Base-by-base conservation (phyloP, 1,284 basidiomycete species). In the Acaromyces ingoldii region DNA sequence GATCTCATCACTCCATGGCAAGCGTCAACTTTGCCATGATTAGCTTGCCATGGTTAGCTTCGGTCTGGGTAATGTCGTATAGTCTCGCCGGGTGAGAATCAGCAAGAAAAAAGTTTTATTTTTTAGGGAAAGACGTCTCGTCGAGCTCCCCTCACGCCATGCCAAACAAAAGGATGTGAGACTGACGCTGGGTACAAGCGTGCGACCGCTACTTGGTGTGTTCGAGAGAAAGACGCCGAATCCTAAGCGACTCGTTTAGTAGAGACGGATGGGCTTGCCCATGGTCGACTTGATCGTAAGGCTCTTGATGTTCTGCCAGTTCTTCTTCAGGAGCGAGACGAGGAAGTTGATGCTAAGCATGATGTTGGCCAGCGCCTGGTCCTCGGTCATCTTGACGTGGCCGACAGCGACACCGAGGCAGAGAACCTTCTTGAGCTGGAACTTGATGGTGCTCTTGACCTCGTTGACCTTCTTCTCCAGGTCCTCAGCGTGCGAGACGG, bases 311-410 rank as follows among this genome's bases (percentile, higher is more conserved):
- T 98, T 99, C 80, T 97, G 93, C 92, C 92, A 97, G 66, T 96
- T 92, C 85, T 98, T 98, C 86, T 98, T 98, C 78, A 99, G 85
- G 58, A 99, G 82, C 37, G 95, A 97, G 77, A 99, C 89, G 69
- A 99, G 83, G 86, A 98, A 99, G 86, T 99, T 99, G 84, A 99
- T 93, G 79, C 90, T 49, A 73, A 98, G 81, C 95, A 98, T 98
- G 81, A 91, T 87, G 81, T 98, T 98, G 68, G 80, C 87, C 66
- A 97, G 83, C 62, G 98, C 87, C 80, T 97, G 90, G 80, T 99
- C 95, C 70, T 97, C 92, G 56, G 83, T 85, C 92, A 98, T 97
- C 79, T 95, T 83, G 77, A 96, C 83, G 81, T 98, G 91, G 74
- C 92, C 95, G 65, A 98, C 86, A 72, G 95, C 95, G 67, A 97